Base-by-base conservation (phyloP, 768 basidiomycete genomes). In the Tylopilus rubrobrunneus region DNA sequence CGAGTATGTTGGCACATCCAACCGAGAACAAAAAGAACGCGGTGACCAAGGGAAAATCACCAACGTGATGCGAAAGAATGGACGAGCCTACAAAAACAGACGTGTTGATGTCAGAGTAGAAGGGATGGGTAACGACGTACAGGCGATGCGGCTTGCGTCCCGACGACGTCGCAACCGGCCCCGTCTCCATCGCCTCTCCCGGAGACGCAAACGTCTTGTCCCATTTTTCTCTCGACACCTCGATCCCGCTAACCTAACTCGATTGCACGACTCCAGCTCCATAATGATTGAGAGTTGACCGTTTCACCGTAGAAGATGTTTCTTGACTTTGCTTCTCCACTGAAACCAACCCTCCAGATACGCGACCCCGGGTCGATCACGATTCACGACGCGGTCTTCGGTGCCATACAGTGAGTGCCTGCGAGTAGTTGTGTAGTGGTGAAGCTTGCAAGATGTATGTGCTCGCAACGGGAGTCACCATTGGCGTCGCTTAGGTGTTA, bases 331-430 rank as follows among this genome's bases (percentile, higher is more conserved):
- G 93, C 85, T 74, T 99, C 97, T 14, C 96, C 96, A 63, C 93
- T 95, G 75, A 98, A 98, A 2, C 97, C 97, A 11, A 95, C 91
- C 73, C 95, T 97, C 95, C 96, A 98, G 56, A 94, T 80, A 49
- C 87, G 78, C 44, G 91, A 93, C 19, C 97, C 97, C 23, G 94
- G 87, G 69, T 99, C 97, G 58, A 99, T 88, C 52, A 99, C 19
- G 19, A 19, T 19, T 19, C 19, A 19, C 83, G 40, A 98, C 83
- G 44, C 96, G 81, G 71, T 98, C 97, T 67, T 99, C 97, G 7
- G 90, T 92, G 27, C 97, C 97, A 72, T 99, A 99, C 8, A 98
- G 74, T 1, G 94, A 96, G 67, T 98, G 96, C 51, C 93, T 78
- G 44, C 92, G 78, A 1, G 89, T 89, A 10, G 90, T 92, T 11